Conservation (phyloP, 1,139 yeast species). For the Yamadazyma conglobata region DNA sequence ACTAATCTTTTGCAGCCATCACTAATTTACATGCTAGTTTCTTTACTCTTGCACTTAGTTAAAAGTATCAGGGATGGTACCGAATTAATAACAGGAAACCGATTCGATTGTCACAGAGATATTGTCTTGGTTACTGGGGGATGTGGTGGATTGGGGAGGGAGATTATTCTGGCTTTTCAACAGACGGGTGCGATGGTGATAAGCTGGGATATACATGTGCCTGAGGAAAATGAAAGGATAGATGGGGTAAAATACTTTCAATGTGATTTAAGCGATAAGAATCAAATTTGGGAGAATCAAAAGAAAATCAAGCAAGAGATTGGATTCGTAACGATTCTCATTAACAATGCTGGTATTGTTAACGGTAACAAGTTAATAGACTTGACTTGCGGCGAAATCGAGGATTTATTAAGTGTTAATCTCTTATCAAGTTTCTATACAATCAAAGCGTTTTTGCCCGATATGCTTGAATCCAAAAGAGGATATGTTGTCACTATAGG, state of each 20-base stretch:
- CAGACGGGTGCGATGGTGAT: slow-evolving; percentile 38
- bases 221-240: slow-evolving; percentile 28
- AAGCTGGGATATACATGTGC: slow-evolving; percentile 57
- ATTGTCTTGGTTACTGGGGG: slow-evolving; percentile 85
- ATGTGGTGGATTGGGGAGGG: slow-evolving; percentile 67
- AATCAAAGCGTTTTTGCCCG: slow-evolving; percentile 67
- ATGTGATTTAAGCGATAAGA: slow-evolving; percentile 65
- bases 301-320: slow-evolving; percentile 39
- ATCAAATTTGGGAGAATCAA: slow-evolving; percentile 36
- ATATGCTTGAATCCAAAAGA: slow-evolving; percentile 56
- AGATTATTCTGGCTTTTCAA: slow-evolving; percentile 36
- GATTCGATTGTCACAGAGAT: slow-evolving; percentile 49
- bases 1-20: slow-evolving; percentile 2
- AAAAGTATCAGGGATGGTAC: slow-evolving; percentile 29
- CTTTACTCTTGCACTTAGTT: slow-evolving; percentile 19
- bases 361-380: slow-evolving; percentile 56
- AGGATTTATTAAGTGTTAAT: slow-evolving; percentile 60
- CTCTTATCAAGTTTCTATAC: slow-evolving; percentile 68
- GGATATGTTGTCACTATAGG: slow-evolving; percentile 82
- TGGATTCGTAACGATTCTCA: slow-evolving; percentile 62
- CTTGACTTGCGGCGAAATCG: slow-evolving; percentile 55
- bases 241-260: slow-evolving; percentile 49
- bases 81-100: slow-evolving; percentile 44
- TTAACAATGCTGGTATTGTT: slow-evolving; percentile 82
- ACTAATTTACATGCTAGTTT: slow-evolving; percentile 10